A percentile compares a stretch with the other conserved stretches of the same genome.
Conservation (phyloP, 352 stramenopile species). For the Phytophthora agathidicida region DNA sequence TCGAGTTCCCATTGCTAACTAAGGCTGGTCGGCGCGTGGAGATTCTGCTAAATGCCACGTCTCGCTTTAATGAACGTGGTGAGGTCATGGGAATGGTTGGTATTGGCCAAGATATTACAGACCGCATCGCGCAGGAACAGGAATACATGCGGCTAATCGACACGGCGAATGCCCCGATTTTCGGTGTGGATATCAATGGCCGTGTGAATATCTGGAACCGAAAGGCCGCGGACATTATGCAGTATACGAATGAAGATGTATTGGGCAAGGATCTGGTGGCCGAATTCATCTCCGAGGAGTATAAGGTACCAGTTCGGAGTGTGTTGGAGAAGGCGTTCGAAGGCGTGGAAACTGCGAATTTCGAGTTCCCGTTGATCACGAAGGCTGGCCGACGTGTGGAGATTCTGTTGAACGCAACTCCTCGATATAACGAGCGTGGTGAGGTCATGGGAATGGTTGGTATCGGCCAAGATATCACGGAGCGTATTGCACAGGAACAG, state of each 20-base stretch:
- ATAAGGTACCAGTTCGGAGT: slow-evolving; percentile 34
- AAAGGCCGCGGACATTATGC: slow-evolving; percentile 72
- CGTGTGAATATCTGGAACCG: slow-evolving; percentile 80
- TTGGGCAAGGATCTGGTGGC: slow-evolving; percentile 58
- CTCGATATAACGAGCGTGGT: slow-evolving; percentile 50
- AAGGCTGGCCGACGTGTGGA: slow-evolving; percentile 31
- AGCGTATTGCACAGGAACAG: slow-evolving; percentile 17
- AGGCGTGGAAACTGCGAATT: slow-evolving; percentile 45
- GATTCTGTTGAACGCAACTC: slow-evolving; percentile 67
- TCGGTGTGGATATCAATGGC: slow-evolving; percentile 62
- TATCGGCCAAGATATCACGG: slow-evolving; percentile 17
- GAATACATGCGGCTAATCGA: slow-evolving; percentile 77
- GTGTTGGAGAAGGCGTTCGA: slow-evolving; percentile 47
- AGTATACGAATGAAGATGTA: slow-evolving; percentile 63
- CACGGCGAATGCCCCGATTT: slow-evolving; percentile 78
- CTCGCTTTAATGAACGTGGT: slow-evolving; percentile 42
- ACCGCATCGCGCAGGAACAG: slow-evolving; percentile 59
- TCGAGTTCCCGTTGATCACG: slow-evolving; percentile 61
- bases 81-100: slow-evolving; percentile 51
- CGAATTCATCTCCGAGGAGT: slow-evolving; percentile 63
- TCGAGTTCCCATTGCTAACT: slow-evolving; percentile 14
- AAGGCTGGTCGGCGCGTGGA: slow-evolving; percentile 38
- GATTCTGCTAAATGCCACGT: slow-evolving; percentile 52
- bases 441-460: slow-evolving; percentile 55
- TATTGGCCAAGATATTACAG: slow-evolving; percentile 65